phyloP scores from a whole-genome alignment of 352 stramenopile genomes.

The Phytophthora sansomeana region DNA sequence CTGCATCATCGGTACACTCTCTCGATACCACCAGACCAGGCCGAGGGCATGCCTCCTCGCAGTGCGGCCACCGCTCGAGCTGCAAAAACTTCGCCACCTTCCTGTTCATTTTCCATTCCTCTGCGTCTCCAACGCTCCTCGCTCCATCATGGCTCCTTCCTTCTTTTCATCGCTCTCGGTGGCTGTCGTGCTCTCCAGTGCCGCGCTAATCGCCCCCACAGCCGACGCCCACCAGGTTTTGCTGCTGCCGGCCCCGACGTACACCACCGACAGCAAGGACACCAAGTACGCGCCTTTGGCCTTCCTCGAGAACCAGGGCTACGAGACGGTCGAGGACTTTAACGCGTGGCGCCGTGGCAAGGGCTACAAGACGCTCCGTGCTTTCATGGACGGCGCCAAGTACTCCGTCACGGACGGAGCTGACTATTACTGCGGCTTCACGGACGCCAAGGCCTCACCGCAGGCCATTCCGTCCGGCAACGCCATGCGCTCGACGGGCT shows the following conservation, averaged over 20 bases:
- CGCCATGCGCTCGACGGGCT: conserved; percentile 51
- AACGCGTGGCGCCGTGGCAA: conserved; percentile 48
- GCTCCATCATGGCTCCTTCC: conserved; percentile 22
- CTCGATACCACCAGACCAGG: conserved; percentile 25
- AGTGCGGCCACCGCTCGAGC: neutral
- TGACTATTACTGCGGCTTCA: conserved; percentile 52
- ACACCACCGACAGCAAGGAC: conserved; percentile 41
- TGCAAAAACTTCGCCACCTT: conserved; percentile 14
- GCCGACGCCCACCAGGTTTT: conserved; percentile 51
- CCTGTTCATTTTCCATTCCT: conserved; percentile 23
- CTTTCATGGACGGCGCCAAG: conserved; percentile 51
- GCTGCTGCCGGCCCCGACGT: conserved; percentile 50
- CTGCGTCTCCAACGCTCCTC: conserved; percentile 6
- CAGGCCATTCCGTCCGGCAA: conserved; percentile 45
- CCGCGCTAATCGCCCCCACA: conserved; percentile 30
- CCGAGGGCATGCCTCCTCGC: conserved; percentile 13
- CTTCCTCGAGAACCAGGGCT: conserved; percentile 62
- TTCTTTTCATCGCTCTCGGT: conserved; percentile 38
- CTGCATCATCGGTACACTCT: conserved; percentile 10
- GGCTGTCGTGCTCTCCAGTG: conserved; percentile 34
- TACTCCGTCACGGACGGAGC: conserved; percentile 45
- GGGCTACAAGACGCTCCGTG: conserved; percentile 55
- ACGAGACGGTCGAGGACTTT: conserved; percentile 52
- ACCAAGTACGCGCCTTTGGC: conserved; percentile 56
- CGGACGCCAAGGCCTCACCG: conserved; percentile 20